Evolutionary conservation across 2,329 filamentous ascomycete species (phyloP).

Genomic region (Aspergillus sojae): DNA sequence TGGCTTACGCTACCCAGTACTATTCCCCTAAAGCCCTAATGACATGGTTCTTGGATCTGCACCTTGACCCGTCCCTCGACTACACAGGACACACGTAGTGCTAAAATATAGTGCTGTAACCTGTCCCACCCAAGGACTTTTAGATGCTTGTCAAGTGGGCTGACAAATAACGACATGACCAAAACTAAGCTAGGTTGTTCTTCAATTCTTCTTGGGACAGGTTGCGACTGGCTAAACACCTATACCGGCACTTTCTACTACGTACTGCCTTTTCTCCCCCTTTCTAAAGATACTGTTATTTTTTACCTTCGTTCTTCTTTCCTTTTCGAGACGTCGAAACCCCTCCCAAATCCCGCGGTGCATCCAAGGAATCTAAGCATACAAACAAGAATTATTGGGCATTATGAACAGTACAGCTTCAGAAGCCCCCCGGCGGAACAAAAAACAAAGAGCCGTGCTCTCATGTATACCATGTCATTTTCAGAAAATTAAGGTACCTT

Average conservation of each 20-base stretch:
- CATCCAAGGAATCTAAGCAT: not conserved
- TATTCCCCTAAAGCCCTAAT: not conserved
- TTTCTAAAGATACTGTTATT: not conserved
- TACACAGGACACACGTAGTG: not conserved
- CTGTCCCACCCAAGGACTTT: not conserved
- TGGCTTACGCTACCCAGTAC: not conserved
- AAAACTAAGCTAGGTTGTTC: not conserved
- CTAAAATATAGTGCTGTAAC: not conserved
- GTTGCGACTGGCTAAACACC: not conserved
- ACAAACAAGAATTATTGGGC: not conserved
- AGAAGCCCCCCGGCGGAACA: conserved; percentile 1
- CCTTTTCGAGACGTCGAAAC: not conserved
- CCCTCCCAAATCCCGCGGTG: not conserved
- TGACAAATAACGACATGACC: not conserved
- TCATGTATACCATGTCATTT: conserved; percentile 3
- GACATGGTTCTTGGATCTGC: not conserved
- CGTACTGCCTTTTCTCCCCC: not conserved
- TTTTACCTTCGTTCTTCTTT: not conserved
- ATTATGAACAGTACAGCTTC: not conserved
- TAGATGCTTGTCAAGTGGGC: not conserved
- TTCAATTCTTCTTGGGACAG: not conserved
- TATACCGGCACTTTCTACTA: not conserved
- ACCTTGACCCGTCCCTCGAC: not conserved
- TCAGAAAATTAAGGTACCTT: conserved; percentile 2
- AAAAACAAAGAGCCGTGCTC: conserved; percentile 3